phyloP scores from a whole-genome alignment of 2,329 filamentous ascomycete genomes.

The Ceratocystis alfenasii region DNA sequence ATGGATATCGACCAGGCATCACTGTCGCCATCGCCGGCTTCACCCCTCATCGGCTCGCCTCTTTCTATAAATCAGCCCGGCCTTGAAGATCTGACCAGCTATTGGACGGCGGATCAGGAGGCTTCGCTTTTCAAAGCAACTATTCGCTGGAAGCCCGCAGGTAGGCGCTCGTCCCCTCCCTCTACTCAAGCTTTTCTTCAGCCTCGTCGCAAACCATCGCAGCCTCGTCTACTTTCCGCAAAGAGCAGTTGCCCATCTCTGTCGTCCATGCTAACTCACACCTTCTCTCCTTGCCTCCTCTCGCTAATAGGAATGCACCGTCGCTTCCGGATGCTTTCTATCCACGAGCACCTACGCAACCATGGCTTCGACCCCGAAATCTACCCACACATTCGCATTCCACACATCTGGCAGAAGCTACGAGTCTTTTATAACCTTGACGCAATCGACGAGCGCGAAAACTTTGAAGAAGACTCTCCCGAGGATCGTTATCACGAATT shows the following conservation, averaged over 20 bases:
- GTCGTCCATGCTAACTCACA: neutral
- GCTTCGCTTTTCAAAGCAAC: slow-evolving; percentile 86
- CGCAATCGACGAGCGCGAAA: slow-evolving; percentile 73
- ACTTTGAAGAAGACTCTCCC: slow-evolving; percentile 48
- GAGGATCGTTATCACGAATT: slow-evolving; percentile 56
- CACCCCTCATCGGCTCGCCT: slow-evolving; percentile 12
- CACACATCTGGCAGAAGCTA: slow-evolving; percentile 85
- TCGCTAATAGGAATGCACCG: slow-evolving; percentile 64
- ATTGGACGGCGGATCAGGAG: slow-evolving; percentile 91
- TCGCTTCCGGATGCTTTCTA: slow-evolving; percentile 82
- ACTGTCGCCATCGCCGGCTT: slow-evolving; percentile 10
- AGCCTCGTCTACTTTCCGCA: neutral
- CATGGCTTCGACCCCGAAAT: slow-evolving; percentile 64
- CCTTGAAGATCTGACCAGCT: slow-evolving; percentile 42
- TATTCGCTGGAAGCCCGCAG: slow-evolving; percentile 92
- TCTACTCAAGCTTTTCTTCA: neutral
- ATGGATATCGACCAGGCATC: slow-evolving; percentile 48
- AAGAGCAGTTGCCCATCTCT: neutral
- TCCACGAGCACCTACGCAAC: slow-evolving; percentile 66
- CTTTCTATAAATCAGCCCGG: slow-evolving; percentile 17
- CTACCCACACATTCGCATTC: slow-evolving; percentile 70
- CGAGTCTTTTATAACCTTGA: slow-evolving; percentile 72
- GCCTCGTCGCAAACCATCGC: neutral
- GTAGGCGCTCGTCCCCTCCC: slow-evolving; percentile 33
- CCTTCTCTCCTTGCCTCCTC: neutral